Conservation (phyloP, 176 grass and related monocot genomes). For the Carex kokanica region DNA sequence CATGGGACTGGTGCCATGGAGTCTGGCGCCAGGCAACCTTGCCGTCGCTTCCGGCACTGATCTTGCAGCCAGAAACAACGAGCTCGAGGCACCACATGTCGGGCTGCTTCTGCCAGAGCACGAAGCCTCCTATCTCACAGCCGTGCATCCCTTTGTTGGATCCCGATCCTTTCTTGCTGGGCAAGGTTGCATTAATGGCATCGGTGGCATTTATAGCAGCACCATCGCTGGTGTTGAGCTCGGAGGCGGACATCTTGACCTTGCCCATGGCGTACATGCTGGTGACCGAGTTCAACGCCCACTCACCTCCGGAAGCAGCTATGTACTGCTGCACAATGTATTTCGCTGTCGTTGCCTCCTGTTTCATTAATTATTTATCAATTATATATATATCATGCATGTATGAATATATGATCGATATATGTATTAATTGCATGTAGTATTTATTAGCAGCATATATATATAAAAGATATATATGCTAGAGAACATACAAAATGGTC, state of each 20-base stretch:
- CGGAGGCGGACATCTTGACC: constrained; percentile 77
- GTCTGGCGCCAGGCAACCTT: constrained; percentile 97
- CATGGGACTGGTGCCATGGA: constrained; percentile 95
- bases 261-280: constrained; percentile 98
- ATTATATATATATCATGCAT: too few relatives aligned
- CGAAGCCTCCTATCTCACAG: constrained; percentile 92
- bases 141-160: constrained; percentile 37
- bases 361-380: neutral
- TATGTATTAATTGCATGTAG: too few relatives aligned
- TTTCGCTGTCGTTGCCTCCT: constrained; percentile 89
- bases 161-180: constrained; percentile 20
- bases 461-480: neutral
- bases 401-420: neutral
- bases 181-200: neutral
- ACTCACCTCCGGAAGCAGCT: constrained; percentile 87
- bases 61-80: constrained; percentile 97
- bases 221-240: constrained; percentile 61
- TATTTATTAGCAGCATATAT: neutral
- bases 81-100: constrained; percentile 98
- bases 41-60: constrained; percentile 94
- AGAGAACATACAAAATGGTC: constrained; percentile 60
- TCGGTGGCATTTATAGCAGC: neutral
- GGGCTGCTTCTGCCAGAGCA: constrained; percentile 98
- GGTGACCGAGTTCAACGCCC: constrained; percentile 64
- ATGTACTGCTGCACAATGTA: constrained; percentile 99